Conservation (phyloP, 352 stramenopile species). For the Phytophthora fragariaefolia region DNA sequence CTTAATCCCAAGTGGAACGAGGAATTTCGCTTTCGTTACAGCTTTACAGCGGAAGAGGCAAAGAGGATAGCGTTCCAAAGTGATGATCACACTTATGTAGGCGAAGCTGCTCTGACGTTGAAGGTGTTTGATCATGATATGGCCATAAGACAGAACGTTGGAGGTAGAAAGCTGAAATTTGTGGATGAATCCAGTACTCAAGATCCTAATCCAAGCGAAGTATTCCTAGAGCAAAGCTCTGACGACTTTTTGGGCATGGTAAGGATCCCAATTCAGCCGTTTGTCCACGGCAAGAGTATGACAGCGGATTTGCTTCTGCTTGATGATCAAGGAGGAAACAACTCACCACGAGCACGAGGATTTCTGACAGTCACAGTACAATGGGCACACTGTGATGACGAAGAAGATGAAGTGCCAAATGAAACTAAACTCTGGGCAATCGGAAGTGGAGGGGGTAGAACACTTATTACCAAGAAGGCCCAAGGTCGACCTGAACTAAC, state of each 20-base stretch:
- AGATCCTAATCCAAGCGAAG: not conserved
- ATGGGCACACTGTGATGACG: constrained; percentile 52
- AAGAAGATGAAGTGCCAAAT: constrained; percentile 15
- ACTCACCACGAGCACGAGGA: constrained; percentile 43
- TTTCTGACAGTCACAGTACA: constrained; percentile 60
- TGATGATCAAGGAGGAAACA: constrained; percentile 30
- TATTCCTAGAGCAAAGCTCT: not conserved
- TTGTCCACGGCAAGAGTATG: constrained; percentile 53
- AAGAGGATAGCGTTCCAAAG: not conserved
- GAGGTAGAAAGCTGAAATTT: not conserved
- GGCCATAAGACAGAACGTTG: constrained; percentile 15
- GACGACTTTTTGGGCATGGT: constrained; percentile 59
- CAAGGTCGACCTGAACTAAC: constrained; percentile 34
- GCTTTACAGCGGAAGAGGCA: constrained; percentile 39
- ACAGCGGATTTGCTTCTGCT: constrained; percentile 48
- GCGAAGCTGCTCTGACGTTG: constrained; percentile 20
- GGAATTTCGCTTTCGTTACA: constrained; percentile 68
- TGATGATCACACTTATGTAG: not conserved
- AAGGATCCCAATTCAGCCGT: constrained; percentile 43
- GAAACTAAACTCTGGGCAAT: constrained; percentile 30
- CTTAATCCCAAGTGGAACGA: constrained; percentile 78
- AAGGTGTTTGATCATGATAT: constrained; percentile 56
- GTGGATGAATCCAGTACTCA: constrained; percentile 8
- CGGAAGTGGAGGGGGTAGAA: constrained; percentile 28
- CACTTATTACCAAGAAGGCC: constrained; percentile 24